Evolutionary conservation across 305 asterid species (phyloP), one percentile per base, ranked within the genome.

Genomic region (Fraxinus angustifolia): DNA sequence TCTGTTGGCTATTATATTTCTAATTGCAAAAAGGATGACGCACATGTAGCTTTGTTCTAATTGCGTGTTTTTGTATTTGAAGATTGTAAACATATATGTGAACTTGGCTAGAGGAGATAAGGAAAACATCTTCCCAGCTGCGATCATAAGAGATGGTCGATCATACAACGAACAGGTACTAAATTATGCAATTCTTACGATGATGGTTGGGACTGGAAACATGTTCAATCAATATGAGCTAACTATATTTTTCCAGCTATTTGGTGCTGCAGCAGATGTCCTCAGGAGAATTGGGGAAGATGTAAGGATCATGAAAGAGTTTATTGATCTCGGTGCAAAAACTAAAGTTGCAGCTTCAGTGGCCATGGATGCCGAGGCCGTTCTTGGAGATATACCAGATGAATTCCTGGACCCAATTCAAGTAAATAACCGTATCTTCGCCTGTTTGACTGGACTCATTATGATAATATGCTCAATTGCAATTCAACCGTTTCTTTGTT

Each of bases 391-490:
- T 81, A 90, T 96, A 85, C 99, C 99, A 26, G 99, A 94, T 75
- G 99, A 96, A 88, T 94, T 94, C 92, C 97, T 96, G 8, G 99
- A 96, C 81, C 99, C 99, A 17, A 96, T 96, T 86, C 99, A 96
- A 92, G 99, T 94, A 84, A 68, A 83, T 80, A 3, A 14, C 35
- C 78, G 33, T 79, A 36, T 67, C 30, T 36, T 79, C 23, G 31
- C n/a, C 45, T 31, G 70, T 17, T 53, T 23, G 31, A 60, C 70
- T 53, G 65, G 65, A n/a, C 12, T 40, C 48, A 40, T 35, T 6
- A 35, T 35, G 40, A 35, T 35, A 35, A 35, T 35, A 6, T 35
- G 48, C 31, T 42, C 53, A 42, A 42, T 11, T 42, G 8, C 53
- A 16, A 70, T 19, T 70, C 14, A 58, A 28, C 28, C 56, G 48